phyloP scores from a whole-genome alignment of 2,329 filamentous ascomycete species.

The Aspergillus carbonarius region DNA sequence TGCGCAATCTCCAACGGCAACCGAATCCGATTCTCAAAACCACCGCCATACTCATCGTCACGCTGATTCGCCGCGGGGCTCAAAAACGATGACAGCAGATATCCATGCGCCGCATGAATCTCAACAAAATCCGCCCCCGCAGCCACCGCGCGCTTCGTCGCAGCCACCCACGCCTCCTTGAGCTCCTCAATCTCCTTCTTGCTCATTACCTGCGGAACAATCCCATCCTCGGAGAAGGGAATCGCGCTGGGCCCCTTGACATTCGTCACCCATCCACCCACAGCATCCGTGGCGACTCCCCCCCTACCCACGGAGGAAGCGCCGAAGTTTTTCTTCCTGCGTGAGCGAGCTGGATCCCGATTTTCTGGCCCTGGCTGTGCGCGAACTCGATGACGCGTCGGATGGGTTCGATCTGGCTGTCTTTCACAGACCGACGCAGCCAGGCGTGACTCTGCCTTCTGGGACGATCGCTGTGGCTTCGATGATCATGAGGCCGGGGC shows the following conservation, averaged over 20 bases:
- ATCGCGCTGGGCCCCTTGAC: conserved; percentile 41
- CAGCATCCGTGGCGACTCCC: conserved; percentile 46
- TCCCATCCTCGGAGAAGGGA: not conserved
- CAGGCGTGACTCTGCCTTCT: conserved; percentile 77
- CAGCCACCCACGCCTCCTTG: conserved; percentile 60
- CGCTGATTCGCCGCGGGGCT: conserved; percentile 67
- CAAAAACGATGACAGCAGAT: conserved; percentile 69
- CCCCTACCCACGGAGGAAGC: conserved; percentile 51
- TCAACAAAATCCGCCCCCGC: conserved; percentile 77
- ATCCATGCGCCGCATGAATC: conserved; percentile 76
- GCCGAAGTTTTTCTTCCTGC: conserved; percentile 67
- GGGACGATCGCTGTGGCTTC: conserved; percentile 75
- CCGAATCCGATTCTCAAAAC: conserved; percentile 52
- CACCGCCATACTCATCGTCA: conserved; percentile 55
- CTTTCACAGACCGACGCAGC: conserved; percentile 65
- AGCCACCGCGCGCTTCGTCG: conserved; percentile 60
- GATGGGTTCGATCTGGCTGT: conserved; percentile 73
- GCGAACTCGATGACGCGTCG: conserved; percentile 70
- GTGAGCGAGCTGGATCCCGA: conserved; percentile 78
- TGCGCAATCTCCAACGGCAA: not conserved
- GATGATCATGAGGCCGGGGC: conserved; percentile 71
- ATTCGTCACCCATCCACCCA: conserved; percentile 56
- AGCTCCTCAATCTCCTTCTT: conserved; percentile 64
- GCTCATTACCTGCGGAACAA: conserved; percentile 65
- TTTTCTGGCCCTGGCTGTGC: conserved; percentile 73